Conservation (phyloP, 805 yeast genomes). For the Ogataea ganodermae region DNA sequence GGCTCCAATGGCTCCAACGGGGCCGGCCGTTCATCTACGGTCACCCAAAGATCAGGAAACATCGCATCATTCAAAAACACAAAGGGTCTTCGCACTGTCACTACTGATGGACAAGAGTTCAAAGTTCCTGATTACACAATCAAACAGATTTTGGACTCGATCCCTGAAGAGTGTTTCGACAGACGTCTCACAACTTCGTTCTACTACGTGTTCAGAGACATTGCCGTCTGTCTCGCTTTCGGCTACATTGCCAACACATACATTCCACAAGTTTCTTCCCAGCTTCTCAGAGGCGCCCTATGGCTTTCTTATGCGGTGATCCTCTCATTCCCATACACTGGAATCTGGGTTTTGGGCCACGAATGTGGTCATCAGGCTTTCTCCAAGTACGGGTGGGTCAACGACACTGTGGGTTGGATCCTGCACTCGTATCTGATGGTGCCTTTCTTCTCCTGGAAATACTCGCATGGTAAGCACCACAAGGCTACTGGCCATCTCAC, state of each 20-base stretch:
- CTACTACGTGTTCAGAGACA: conserved; percentile 69
- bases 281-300: conserved; percentile 48
- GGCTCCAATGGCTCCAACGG: conserved; percentile 25
- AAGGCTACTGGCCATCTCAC: conserved; percentile 84
- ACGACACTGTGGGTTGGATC: conserved; percentile 82
- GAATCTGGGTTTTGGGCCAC: conserved; percentile 85
- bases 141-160: conserved; percentile 70
- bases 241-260: conserved; percentile 56
- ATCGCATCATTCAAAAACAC: conserved; percentile 39
- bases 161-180: conserved; percentile 75
- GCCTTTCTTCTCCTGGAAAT: conserved; percentile 88
- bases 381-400: conserved; percentile 67
- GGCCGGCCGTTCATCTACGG: conserved; percentile 17
- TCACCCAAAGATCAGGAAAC: conserved; percentile 42
- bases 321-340: conserved; percentile 72
- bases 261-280: conserved; percentile 52
- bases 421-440: conserved; percentile 77
- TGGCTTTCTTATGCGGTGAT: conserved; percentile 59
- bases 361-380: conserved; percentile 93
- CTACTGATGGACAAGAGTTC: conserved; percentile 66
- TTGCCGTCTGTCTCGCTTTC: conserved; percentile 46
- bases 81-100: conserved; percentile 47
- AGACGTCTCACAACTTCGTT: conserved; percentile 57
- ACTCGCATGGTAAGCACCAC: conserved; percentile 83
- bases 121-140: conserved; percentile 75